These are phyloP conservation scores for Hymenoscyphus scutula DNA, from an alignment of 2,329 filamentous ascomycete genomes.

Conservation along the genomic window DNA sequence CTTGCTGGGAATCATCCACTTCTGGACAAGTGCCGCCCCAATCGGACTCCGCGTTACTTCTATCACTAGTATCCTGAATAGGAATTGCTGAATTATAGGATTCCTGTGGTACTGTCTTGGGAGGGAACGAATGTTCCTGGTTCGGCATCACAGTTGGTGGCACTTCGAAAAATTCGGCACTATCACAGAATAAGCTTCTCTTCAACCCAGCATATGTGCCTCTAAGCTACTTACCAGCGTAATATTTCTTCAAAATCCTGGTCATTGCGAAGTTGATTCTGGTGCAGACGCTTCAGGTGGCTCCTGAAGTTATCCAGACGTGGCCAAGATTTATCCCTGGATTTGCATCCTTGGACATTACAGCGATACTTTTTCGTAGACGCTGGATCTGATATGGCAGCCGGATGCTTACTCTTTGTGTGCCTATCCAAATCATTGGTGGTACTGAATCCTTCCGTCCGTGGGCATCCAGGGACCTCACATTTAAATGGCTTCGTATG, in stretches of 20 bases:
- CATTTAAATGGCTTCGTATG: slow-evolving; percentile 70
- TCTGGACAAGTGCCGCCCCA: slow-evolving; percentile 22
- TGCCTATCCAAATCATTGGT: slow-evolving; percentile 81
- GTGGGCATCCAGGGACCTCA: slow-evolving; percentile 52
- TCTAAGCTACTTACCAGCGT: slow-evolving; percentile 41
- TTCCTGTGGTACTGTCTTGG: slow-evolving; percentile 9
- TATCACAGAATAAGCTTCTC: slow-evolving; percentile 17
- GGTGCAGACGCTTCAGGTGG: slow-evolving; percentile 71
- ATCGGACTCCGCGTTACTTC: slow-evolving; percentile 6
- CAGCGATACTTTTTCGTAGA: slow-evolving; percentile 59
- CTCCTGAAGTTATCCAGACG: slow-evolving; percentile 83
- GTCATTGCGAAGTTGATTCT: slow-evolving; percentile 30
- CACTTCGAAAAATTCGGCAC: slow-evolving; percentile 26
- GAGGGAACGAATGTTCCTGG: slow-evolving; percentile 15
- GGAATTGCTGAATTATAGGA: slow-evolving; percentile 6
- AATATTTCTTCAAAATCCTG: slow-evolving; percentile 46
- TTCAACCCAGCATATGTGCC: slow-evolving; percentile 7
- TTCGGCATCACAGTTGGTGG: slow-evolving; percentile 12
- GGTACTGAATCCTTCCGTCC: slow-evolving; percentile 70
- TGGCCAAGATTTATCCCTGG: slow-evolving; percentile 70
- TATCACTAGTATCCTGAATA: slow-evolving; percentile 5
- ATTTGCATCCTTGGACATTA: slow-evolving; percentile 52
- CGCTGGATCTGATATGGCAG: slow-evolving; percentile 44
- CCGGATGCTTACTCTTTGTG: slow-evolving; percentile 65
- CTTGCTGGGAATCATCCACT: slow-evolving; percentile 21